A percentile compares a stretch with the other conserved stretches of the same genome.
Evolutionary conservation across 2,329 filamentous ascomycete species (phyloP).

Genomic region (Diaporthe nobilis): DNA sequence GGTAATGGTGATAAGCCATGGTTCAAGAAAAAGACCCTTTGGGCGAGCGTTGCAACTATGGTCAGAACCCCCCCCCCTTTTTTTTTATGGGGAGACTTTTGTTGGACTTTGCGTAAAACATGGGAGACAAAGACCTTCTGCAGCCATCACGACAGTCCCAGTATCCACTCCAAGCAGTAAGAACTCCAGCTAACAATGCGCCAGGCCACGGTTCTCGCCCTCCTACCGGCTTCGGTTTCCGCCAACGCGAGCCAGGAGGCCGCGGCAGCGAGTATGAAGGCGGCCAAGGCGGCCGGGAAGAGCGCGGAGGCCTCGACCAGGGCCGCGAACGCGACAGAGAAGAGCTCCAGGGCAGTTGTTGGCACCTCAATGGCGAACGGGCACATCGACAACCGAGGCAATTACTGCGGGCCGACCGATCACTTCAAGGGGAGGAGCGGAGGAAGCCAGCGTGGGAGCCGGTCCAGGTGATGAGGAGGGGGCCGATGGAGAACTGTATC

Average conservation of each 20-base stretch:
- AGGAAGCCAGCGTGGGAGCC: neutral
- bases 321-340: conserved; percentile 29
- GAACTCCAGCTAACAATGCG: neutral
- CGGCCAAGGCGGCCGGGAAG: conserved; percentile 25
- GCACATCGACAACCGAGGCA: conserved; percentile 25
- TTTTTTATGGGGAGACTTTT: neutral
- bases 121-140: neutral
- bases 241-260: conserved; percentile 36
- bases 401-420: conserved; percentile 24
- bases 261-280: conserved; percentile 28
- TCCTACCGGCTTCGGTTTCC: conserved; percentile 24
- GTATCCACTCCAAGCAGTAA: neutral
- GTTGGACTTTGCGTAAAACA: neutral
- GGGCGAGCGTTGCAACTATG: conserved; percentile 34
- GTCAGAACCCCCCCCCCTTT: neutral
- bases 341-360: conserved; percentile 32
- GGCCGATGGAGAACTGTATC: neutral
- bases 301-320: conserved; percentile 31
- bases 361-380: conserved; percentile 31
- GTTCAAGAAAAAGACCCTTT: conserved; percentile 37
- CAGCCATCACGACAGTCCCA: neutral
- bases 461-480: neutral
- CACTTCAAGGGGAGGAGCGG: conserved; percentile 14
- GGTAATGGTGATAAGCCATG: conserved; percentile 28
- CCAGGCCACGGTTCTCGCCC: conserved; percentile 30